Base-by-base conservation (phyloP, 2,329 filamentous ascomycete genomes). In the Colletotrichum tropicale region DNA sequence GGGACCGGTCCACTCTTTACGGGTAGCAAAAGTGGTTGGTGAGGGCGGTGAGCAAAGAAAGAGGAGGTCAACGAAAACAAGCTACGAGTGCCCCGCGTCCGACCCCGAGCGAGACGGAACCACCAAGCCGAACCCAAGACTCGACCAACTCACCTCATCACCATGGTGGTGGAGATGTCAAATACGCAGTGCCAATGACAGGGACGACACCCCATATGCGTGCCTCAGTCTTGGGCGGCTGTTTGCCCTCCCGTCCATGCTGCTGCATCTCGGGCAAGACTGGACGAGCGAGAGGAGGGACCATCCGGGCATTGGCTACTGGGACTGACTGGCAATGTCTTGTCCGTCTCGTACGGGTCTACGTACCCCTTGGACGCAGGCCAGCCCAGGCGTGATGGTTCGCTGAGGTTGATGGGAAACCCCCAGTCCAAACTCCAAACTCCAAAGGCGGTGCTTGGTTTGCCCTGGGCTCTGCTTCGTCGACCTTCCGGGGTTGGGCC, bases 31-130 rank as follows among this genome's bases (percentile, higher is more conserved):
- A 75, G 56, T 72, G 70, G 70, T 64, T 58, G 34, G 34, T 62
- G 70, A 75, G 73, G 70, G 73, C 73, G 70, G 73, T 75, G 73
- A 75, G 48, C 60, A 12, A 32, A 32, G 34, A 60, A 67, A 43
- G 32, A 36, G 56, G 26, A 70, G 34, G 66, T 34, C 36, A 58
- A 48, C 18, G 38, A 48, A 48, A 52, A 24, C 43, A 52, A 38
- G 69, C 55, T 66, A 34, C 55, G 28, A 72, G 26, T 65, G 73
- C 73, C 64, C 64, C 64, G 64, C 64, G 70, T 68, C 64, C 56
- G 36, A 60, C 24, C 73, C 56, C 34, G 64, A 76, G 58, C 73
- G 43, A 74, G 34, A 73, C 58, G 73, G 64, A 68, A 64, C 30
- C 30, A 26, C 48, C 48, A 70, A 65, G 64, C 64, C 64, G 56